These are phyloP conservation scores for Myriangium duriaei DNA, from an alignment of 2,329 filamentous ascomycete species.

Conservation along the genomic window DNA sequence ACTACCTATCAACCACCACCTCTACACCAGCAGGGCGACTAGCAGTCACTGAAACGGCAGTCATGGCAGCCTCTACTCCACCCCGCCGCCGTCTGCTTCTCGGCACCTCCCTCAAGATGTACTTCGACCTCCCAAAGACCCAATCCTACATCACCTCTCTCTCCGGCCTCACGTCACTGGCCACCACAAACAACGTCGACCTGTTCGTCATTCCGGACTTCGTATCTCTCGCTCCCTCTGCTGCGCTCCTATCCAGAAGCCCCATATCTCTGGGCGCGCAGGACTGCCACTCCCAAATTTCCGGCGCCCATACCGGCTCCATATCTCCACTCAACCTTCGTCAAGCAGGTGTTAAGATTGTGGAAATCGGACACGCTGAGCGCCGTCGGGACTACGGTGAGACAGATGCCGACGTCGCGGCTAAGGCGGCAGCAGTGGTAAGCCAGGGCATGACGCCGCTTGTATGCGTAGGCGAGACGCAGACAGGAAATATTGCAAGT, in stretches of 20 bases:
- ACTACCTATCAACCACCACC: no score
- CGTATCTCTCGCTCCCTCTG: constrained; percentile 48
- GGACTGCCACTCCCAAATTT: constrained; percentile 57
- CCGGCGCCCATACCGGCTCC: constrained; percentile 66
- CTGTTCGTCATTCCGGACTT: constrained; percentile 72
- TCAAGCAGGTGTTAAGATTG: constrained; percentile 56
- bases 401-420: constrained; percentile 54
- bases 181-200: constrained; percentile 45
- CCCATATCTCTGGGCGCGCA: constrained; percentile 59
- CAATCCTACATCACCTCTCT: constrained; percentile 34
- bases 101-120: constrained; percentile 68
- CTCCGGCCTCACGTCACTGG: constrained; percentile 37
- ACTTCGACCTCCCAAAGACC: constrained; percentile 58
- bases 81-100: constrained; percentile 47
- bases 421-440: constrained; percentile 56
- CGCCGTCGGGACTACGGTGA: constrained; percentile 60
- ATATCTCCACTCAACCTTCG: constrained; percentile 56
- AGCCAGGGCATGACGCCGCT: constrained; percentile 62
- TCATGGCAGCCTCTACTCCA: constrained; percentile 9
- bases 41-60: no score
- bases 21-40: no score
- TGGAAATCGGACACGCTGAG: constrained; percentile 75
- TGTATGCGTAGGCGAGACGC: constrained; percentile 67
- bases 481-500: constrained; percentile 29
- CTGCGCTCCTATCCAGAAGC: constrained; percentile 36